phyloP scores from a whole-genome alignment of 805 yeast species.

The Peterozyma xylosa region DNA sequence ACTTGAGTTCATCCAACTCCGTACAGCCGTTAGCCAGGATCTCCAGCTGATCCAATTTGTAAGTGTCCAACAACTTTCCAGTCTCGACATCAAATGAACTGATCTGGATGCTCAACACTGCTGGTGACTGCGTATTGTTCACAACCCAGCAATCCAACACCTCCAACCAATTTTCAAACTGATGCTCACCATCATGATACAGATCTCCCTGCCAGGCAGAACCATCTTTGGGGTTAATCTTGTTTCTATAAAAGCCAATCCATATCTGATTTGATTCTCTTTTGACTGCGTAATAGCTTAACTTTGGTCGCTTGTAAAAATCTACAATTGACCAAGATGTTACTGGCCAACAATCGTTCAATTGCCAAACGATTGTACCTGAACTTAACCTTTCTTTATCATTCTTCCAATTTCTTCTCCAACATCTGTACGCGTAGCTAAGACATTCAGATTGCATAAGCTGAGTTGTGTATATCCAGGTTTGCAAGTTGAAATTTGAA shows the following conservation, averaged over 20 bases:
- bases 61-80: slow-evolving; percentile 17
- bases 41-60: slow-evolving; percentile 7
- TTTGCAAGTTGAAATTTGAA: slow-evolving; percentile 21
- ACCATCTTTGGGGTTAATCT: slow-evolving; percentile 7
- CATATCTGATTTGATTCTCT: slow-evolving; percentile 29
- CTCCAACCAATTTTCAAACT: slow-evolving; percentile 17
- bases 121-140: not conserved
- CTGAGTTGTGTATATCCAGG: slow-evolving; percentile 46
- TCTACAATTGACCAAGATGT: slow-evolving; percentile 45
- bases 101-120: slow-evolving; percentile 7
- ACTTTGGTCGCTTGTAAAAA: slow-evolving; percentile 31
- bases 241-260: slow-evolving; percentile 27
- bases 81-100: slow-evolving; percentile 22
- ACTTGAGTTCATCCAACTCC: not conserved
- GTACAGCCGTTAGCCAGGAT: slow-evolving; percentile 10
- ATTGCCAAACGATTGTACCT: slow-evolving; percentile 48
- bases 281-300: slow-evolving; percentile 39
- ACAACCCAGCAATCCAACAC: slow-evolving; percentile 8
- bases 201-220: slow-evolving; percentile 6
- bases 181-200: slow-evolving; percentile 17
- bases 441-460: slow-evolving; percentile 45
- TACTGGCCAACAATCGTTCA: slow-evolving; percentile 47
- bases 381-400: slow-evolving; percentile 27
- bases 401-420: slow-evolving; percentile 39
- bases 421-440: slow-evolving; percentile 35